phyloP scores from a whole-genome alignment of 78 protist genomes.

The Dictyostelium discoideum region dicty_2.7 NC_007088.5:4732001-4732500 shows the following conservation, averaged over 20 bases:
- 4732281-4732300: conserved; percentile 20
- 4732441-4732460: conserved; percentile 89
- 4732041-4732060: conserved; percentile 46
- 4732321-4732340: conserved; percentile 42
- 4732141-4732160: conserved; percentile 58
- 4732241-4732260: conserved; percentile 86
- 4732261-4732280: conserved; percentile 86
- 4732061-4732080: conserved; percentile 28
- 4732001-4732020: conserved; percentile 58
- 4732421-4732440: conserved; percentile 80
- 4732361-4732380: conserved; percentile 89
- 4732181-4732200: conserved; percentile 93
- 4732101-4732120: background rate
- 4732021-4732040: background rate
- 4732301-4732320: conserved; percentile 58
- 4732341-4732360: conserved; percentile 77
- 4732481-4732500: conserved; percentile 67
- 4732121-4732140: conserved; percentile 90
- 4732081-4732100: conserved; percentile 62
- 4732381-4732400: conserved; percentile 87
- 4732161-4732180: conserved; percentile 84
- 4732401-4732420: conserved; percentile 84
- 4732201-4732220: conserved; percentile 86
- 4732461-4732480: conserved; percentile 86
- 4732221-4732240: conserved; percentile 92